These are phyloP conservation scores for Cymbopogon flexuosus DNA, from an alignment of 202 grass and related monocot species.

Conservation along the genomic window DNA sequence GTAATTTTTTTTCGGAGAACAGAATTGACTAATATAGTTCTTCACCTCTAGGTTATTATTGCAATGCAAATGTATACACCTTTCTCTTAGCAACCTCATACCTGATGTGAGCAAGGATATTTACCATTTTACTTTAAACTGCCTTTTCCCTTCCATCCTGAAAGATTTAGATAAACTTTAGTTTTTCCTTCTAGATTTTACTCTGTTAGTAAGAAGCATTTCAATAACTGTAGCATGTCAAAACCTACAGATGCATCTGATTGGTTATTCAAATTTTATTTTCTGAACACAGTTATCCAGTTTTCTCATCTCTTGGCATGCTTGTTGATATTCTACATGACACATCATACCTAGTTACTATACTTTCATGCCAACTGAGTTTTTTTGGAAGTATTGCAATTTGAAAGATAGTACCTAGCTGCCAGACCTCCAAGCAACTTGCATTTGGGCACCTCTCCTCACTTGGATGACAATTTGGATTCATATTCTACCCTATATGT, in stretches of 20 bases:
- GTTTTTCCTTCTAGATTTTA: not conserved
- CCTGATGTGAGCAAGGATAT: not conserved
- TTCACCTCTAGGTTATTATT: not conserved
- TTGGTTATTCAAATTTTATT: not conserved
- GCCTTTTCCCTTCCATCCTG: not conserved
- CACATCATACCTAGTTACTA: not conserved
- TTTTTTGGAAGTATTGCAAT: not conserved
- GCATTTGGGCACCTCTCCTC: not conserved
- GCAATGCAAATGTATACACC: not conserved
- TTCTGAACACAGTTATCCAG: not conserved
- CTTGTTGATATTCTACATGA: constrained; percentile 8
- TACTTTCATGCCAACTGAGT: not conserved
- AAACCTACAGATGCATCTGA: constrained; percentile 4
- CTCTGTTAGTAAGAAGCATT: not conserved
- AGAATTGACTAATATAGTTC: not conserved
- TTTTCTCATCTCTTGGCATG: not conserved
- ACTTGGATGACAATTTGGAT: not conserved
- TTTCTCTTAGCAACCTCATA: not conserved
- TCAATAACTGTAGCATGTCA: not conserved
- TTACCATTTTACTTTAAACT: not conserved
- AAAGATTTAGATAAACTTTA: not conserved
- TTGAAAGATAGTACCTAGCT: not conserved
- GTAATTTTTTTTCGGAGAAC: not conserved
- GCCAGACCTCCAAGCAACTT: constrained; percentile 2
- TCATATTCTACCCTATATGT: constrained; percentile 17